phyloP scores from a whole-genome alignment of 495 filamentous ascomycete genomes.

The Halenospora varia region DNA sequence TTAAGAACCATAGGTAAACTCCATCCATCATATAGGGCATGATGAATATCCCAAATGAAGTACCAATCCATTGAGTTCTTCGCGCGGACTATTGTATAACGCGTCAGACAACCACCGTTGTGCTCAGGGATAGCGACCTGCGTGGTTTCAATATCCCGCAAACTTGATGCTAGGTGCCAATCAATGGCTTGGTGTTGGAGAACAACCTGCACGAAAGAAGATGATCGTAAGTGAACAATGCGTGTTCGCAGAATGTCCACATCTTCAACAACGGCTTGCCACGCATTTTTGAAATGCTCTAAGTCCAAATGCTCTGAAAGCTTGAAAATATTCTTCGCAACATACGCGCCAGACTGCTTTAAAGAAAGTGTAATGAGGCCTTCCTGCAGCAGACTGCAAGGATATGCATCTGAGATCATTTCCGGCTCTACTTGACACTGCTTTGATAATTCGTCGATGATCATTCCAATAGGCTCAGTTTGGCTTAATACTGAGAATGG shows the following conservation, averaged over 20 bases:
- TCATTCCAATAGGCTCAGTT: background rate
- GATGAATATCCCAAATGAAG: constrained; percentile 61
- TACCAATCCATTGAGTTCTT: constrained; percentile 7
- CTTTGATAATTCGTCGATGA: background rate
- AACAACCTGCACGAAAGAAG: constrained; percentile 50
- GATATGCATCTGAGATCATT: constrained; percentile 58
- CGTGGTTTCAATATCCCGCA: background rate
- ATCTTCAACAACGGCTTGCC: constrained; percentile 45
- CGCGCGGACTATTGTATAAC: constrained; percentile 18
- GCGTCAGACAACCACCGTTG: constrained; percentile 19
- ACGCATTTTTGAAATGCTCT: constrained; percentile 47
- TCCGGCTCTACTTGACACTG: constrained; percentile 20
- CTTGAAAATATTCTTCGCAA: constrained; percentile 44
- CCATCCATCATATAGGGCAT: constrained; percentile 68
- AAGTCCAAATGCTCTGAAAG: constrained; percentile 41
- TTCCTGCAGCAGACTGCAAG: constrained; percentile 67
- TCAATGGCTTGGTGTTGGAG: constrained; percentile 21
- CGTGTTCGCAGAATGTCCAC: constrained; percentile 53
- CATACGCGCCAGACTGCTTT: constrained; percentile 53
- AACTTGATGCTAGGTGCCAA: background rate
- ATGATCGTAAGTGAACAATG: constrained; percentile 41
- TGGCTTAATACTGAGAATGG: background rate
- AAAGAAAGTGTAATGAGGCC: constrained; percentile 60
- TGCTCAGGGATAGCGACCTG: background rate
- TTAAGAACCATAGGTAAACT: constrained; percentile 47